Base-by-base conservation (phyloP, 352 stramenopile species). In the Pythium angustatum region DNA sequence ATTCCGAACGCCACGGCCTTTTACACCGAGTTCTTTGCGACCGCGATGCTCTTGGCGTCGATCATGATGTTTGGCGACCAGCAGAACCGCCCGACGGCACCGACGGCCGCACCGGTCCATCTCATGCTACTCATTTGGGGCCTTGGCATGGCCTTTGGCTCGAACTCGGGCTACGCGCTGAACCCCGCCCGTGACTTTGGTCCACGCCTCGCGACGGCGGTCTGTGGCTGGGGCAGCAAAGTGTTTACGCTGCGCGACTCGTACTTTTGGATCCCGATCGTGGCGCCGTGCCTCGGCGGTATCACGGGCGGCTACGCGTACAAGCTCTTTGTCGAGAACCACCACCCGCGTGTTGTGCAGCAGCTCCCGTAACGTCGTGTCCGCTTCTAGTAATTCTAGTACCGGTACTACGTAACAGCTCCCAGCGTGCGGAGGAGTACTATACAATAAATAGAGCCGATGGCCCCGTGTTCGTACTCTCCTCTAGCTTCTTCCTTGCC, bases 151-250 rank as follows among this genome's bases (percentile, higher is more conserved):
- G 33, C 33, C 8, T 90, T 91, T 43, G 80, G 83, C 31, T 77
- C 83, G 57, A 91, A 89, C 63, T 79, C 83, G 5, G 79, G 81
- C 41, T 90, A 87, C 64, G 83, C 83, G 26, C 64, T 91, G 31
- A 91, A 91, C 67, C 82, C 73, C 15, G 77, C 77, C 28, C 71
- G 76, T 49, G 76, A 85, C 66, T 81, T 85, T 57, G 74, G 68
- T 5, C 74, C 74, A 34, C 75, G 77, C 14, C 48, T 84, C 26
- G 66, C 81, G 55, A 85, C 75, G 9, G 65, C 48, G 40, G 56
- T 69, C 12, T 73, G 68, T 24, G 78, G 78, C 27, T 87, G 75
- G 66, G 78, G 78, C 50, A 69, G 64, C 1, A 70, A 76, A 50
- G 78, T 87, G 30, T 87, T 87, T 47, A 81, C 76, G 24, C 30